A percentile compares a stretch with the other conserved stretches of the same genome.
Conservation (phyloP, 495 filamentous ascomycete species). For the Talaromyces thailandensis region DNA sequence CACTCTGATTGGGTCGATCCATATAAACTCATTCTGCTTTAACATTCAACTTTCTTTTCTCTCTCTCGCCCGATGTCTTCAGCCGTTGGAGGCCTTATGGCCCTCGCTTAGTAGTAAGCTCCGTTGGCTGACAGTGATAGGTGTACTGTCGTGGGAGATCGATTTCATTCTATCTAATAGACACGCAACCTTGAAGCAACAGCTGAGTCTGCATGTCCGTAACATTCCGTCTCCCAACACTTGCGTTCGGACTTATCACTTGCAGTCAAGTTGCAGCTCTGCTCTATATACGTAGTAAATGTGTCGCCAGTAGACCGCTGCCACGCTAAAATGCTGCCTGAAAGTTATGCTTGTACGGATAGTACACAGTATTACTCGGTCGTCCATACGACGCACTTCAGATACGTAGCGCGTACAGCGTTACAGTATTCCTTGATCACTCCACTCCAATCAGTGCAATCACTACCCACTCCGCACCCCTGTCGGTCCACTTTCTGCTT, state of each 20-base stretch:
- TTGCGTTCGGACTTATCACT: not conserved
- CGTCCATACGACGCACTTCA: not conserved
- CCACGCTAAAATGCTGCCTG: not conserved
- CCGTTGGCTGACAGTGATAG: not conserved
- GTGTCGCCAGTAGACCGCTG: not conserved
- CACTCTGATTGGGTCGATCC: not conserved
- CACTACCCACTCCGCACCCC: not conserved
- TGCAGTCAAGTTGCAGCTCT: no score
- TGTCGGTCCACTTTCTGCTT: not conserved
- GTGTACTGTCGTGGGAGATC: not conserved
- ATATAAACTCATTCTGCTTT: not conserved
- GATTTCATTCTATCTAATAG: not conserved
- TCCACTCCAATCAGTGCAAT: not conserved
- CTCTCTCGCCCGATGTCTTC: not conserved
- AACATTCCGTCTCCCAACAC: not conserved
- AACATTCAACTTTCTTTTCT: not conserved
- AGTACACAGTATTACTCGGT: not conserved
- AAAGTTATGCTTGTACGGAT: not conserved
- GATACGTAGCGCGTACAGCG: not conserved
- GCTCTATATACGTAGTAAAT: no score
- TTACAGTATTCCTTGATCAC: not conserved
- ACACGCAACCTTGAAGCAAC: not conserved
- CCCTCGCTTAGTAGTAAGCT: not conserved
- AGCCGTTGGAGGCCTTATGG: not conserved
- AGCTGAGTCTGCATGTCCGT: not conserved